Base-by-base conservation (phyloP, 257 asterid species). In the Capsicum rhomboideum region DNA sequence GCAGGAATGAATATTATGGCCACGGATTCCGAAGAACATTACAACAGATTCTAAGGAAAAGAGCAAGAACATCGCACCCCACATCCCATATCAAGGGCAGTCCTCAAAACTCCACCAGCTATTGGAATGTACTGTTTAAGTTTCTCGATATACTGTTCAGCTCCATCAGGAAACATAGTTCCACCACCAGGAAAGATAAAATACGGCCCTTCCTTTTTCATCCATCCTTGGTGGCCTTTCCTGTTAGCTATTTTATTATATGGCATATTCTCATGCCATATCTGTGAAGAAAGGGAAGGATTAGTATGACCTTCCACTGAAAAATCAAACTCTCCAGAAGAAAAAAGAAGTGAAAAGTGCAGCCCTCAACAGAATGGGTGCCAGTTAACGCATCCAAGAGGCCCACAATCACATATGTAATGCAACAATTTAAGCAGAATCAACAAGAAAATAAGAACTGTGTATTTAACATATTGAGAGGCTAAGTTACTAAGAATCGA, bases 61-160 rank as follows among this genome's bases (percentile, higher is more conserved):
- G 72, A 68, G 82, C 28, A 69, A 52, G 52, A 20, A 28, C 49
- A 83, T 21, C 86, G 21, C 91, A 97, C 99, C 94, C 99, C 99
- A 46, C 99, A 97, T 80, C 98, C 99, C 99, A 95, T 97, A 85
- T 97, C 99, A 84, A 97, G 98, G 87, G 98, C 97, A 28, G 99
- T 97, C 88, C 99, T 93, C 91, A 97, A 71, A 86, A 83, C 79
- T 87, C 98, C 98, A 68, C 96, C 93, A 80, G 94, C 93, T 6
- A 97, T 97, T 1, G 97, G 99, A 56, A 97, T 91, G 89, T 93
- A 95, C 86, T 95, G 98, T 82, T 97, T 97, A 56, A 97, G 98
- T 87, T 95, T 97, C 74, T 97, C 97, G 18, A 97, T 97, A 88
- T 97, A 95, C 79, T 92, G 97, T 31, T 87, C 88, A 29, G 98